Conservation (phyloP, 2,329 filamentous ascomycete species). For the Beauveria bassiana region DNA sequence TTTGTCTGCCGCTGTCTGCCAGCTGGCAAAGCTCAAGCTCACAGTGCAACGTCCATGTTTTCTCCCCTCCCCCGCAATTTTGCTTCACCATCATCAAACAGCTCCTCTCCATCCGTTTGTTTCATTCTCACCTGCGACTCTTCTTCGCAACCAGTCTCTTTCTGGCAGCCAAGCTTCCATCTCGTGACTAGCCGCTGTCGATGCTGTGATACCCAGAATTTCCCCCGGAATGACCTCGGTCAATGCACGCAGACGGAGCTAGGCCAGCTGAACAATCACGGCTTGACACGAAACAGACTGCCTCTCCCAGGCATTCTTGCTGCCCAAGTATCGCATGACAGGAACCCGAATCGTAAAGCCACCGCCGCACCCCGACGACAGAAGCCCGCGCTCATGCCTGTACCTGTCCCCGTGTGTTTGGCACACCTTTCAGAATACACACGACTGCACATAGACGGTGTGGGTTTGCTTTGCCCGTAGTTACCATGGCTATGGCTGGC, state of each 20-base stretch:
- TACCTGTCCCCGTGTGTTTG: neutral
- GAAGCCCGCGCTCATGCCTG: neutral
- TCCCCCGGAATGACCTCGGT: neutral
- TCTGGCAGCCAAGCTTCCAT: neutral
- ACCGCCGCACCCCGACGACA: neutral
- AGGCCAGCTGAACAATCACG: neutral
- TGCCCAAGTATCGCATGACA: constrained; percentile 1
- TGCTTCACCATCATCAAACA: constrained; percentile 1
- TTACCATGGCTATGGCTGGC: neutral
- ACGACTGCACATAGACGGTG: neutral
- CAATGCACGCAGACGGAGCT: neutral
- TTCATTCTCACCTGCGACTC: neutral
- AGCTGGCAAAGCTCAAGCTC: too few relatives aligned
- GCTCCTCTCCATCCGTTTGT: neutral
- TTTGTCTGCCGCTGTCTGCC: too few relatives aligned
- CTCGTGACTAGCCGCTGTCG: neutral
- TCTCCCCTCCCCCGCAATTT: constrained; percentile 2
- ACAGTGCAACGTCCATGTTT: neutral
- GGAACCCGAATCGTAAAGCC: neutral
- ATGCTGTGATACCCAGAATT: neutral
- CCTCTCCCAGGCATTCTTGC: neutral
- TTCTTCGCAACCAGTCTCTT: neutral
- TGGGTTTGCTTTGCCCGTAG: neutral
- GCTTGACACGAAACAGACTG: constrained; percentile 1
- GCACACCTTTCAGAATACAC: neutral